Conservation (phyloP, 176 grass and related monocot species). For the Musa itinerans region DNA sequence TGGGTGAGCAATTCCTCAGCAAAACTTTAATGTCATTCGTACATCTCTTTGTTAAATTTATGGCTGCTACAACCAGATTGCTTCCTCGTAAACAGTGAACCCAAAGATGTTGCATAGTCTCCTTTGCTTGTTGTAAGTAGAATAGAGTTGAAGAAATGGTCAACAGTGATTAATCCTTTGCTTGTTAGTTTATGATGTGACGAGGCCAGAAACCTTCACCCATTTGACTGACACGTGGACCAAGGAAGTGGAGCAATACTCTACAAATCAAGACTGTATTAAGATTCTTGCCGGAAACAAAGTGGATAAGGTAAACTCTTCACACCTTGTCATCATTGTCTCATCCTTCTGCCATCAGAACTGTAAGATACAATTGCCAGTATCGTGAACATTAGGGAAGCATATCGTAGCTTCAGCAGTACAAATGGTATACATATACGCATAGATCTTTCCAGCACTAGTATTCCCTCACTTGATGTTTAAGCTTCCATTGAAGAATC, state of each 20-base stretch:
- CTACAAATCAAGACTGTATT: conserved; percentile 61
- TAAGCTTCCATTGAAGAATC: too few relatives aligned
- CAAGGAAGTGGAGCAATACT: conserved; percentile 76
- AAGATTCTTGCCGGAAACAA: conserved; percentile 97
- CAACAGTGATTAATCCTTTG: conserved; percentile 4
- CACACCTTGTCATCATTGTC: background rate
- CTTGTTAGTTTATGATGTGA: conserved; percentile 89
- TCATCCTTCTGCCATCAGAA: conserved; percentile 1
- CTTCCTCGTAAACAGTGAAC: too few relatives aligned
- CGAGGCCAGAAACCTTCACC: conserved; percentile 68
- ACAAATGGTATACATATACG: too few relatives aligned
- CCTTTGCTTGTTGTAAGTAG: background rate
- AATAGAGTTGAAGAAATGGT: background rate
- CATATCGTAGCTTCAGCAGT: too few relatives aligned
- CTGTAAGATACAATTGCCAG: background rate
- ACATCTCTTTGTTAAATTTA: background rate
- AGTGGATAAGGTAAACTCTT: conserved; percentile 60
- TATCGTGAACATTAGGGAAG: background rate
- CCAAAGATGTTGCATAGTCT: background rate
- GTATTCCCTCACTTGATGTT: too few relatives aligned
- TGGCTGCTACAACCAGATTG: background rate
- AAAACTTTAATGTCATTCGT: background rate
- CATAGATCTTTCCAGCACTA: too few relatives aligned
- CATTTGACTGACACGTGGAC: conserved; percentile 81
- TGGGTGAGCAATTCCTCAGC: conserved; percentile 40